Evolutionary conservation across 2,329 filamentous ascomycete species (phyloP).

Genomic region (Diaporthe vaccinii): DNA sequence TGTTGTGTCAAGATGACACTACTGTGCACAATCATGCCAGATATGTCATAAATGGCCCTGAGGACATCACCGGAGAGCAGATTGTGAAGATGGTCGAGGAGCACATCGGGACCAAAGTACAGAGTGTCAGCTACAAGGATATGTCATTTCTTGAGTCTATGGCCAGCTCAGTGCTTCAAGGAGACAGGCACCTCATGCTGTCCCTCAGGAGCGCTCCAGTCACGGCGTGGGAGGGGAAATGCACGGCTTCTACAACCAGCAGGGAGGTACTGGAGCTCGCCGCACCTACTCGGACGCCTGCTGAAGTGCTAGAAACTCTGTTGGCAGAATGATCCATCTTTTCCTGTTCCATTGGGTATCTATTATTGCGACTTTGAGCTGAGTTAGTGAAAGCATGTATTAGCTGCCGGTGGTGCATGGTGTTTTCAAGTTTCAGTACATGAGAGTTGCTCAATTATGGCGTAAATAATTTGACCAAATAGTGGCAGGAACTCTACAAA

Average conservation of each 20-base stretch:
- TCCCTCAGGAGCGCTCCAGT: neutral
- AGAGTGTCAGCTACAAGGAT: conserved; percentile 15
- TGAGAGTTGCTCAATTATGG: too few species aligned
- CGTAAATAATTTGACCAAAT: too few species aligned
- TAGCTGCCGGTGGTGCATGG: too few species aligned
- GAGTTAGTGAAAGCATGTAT: too few species aligned
- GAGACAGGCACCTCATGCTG: neutral
- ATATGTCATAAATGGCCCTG: neutral
- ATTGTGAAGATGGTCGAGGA: conserved; percentile 5
- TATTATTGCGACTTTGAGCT: too few species aligned
- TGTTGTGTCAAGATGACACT: neutral
- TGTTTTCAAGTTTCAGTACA: too few species aligned
- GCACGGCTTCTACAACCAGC: neutral
- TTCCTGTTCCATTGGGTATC: too few species aligned
- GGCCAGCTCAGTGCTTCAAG: neutral
- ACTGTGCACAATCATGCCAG: neutral
- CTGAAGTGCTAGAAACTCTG: neutral
- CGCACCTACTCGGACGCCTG: neutral
- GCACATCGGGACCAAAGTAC: neutral
- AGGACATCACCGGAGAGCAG: conserved; percentile 6
- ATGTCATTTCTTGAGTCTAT: neutral
- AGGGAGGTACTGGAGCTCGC: conserved; percentile 9
- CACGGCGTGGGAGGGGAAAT: neutral
- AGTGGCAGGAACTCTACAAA: too few species aligned
- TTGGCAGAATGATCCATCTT: neutral